A percentile compares a stretch with the other conserved stretches of the same genome.
phyloP scores from a whole-genome alignment of 2,329 filamentous ascomycete genomes.

The Aureobasidium leucospermi region DNA sequence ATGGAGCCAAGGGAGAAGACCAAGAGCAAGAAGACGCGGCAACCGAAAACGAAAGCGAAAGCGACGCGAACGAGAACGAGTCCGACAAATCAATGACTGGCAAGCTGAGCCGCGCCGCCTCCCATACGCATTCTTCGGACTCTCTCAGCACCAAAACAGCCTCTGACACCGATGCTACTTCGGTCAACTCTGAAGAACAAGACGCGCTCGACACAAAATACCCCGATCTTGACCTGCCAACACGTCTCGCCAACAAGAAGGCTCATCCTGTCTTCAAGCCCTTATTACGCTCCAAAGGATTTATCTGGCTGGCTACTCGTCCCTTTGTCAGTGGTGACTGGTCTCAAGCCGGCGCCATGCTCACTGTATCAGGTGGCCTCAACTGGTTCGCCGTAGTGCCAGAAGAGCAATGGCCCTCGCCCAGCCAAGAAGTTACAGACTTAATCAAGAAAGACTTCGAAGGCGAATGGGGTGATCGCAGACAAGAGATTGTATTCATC shows the following conservation, averaged over 20 bases:
- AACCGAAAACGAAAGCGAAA: background rate
- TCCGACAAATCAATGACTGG: conserved; percentile 1
- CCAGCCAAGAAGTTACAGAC: conserved; percentile 40
- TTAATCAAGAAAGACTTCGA: conserved; percentile 46
- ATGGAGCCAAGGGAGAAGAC: background rate
- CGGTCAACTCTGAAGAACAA: background rate
- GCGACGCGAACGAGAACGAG: conserved; percentile 21
- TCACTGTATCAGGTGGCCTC: conserved; percentile 53
- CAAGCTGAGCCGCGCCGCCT: conserved; percentile 18
- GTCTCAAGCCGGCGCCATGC: conserved; percentile 59
- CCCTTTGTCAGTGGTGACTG: conserved; percentile 51
- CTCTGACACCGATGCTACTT: conserved; percentile 9
- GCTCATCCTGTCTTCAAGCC: conserved; percentile 45
- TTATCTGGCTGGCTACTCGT: conserved; percentile 53
- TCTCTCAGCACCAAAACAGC: background rate
- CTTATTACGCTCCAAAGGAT: conserved; percentile 57
- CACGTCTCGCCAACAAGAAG: conserved; percentile 51
- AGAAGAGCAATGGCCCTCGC: conserved; percentile 43
- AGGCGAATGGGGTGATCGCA: conserved; percentile 57
- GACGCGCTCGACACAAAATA: conserved; percentile 5
- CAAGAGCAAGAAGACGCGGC: background rate
- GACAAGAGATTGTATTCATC: conserved; percentile 68
- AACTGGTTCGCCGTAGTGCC: conserved; percentile 52
- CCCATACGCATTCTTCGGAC: background rate
- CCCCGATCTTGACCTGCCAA: conserved; percentile 21